These are phyloP conservation scores for Furcasterigmium sp. DNA, from an alignment of 2,329 filamentous ascomycete species.

Conservation along the genomic window DNA sequence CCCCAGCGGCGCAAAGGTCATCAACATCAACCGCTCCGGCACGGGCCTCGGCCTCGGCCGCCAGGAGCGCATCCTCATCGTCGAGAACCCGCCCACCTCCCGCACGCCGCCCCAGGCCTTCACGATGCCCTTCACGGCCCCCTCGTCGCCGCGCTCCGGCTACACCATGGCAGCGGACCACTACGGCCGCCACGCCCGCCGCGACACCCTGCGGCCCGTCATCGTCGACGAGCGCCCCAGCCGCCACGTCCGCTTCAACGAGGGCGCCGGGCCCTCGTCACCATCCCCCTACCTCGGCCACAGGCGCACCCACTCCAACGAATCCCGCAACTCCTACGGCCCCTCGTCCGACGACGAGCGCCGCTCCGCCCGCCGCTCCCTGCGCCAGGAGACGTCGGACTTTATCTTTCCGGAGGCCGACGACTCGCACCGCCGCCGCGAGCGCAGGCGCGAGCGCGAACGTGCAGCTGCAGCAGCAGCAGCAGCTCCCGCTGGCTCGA, in stretches of 20 bases:
- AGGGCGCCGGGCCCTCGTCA: constrained; percentile 16
- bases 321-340: constrained; percentile 25
- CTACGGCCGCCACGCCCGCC: constrained; percentile 15
- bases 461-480: constrained; percentile 18
- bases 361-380: constrained; percentile 3
- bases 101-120: constrained; percentile 40
- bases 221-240: constrained; percentile 5
- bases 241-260: constrained; percentile 32
- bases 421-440: constrained; percentile 12
- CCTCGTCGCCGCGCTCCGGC: constrained; percentile 27
- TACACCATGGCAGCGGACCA: constrained; percentile 3
- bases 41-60: constrained; percentile 18
- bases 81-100: constrained; percentile 38
- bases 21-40: constrained; percentile 14
- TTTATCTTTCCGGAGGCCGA: constrained; percentile 1
- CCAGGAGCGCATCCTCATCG: constrained; percentile 38
- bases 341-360: constrained; percentile 20
- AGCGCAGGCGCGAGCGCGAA: constrained; percentile 8
- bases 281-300: constrained; percentile 19
- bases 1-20: constrained; percentile 15
- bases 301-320: constrained; percentile 28
- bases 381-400: constrained; percentile 14
- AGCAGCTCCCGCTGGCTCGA: constrained; percentile 6
- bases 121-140: constrained; percentile 31
- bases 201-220: constrained; percentile 13